These are phyloP conservation scores for Backusella mclennaniae DNA, from an alignment of 192 early-diverging fungal species.

Conservation along the genomic window DNA sequence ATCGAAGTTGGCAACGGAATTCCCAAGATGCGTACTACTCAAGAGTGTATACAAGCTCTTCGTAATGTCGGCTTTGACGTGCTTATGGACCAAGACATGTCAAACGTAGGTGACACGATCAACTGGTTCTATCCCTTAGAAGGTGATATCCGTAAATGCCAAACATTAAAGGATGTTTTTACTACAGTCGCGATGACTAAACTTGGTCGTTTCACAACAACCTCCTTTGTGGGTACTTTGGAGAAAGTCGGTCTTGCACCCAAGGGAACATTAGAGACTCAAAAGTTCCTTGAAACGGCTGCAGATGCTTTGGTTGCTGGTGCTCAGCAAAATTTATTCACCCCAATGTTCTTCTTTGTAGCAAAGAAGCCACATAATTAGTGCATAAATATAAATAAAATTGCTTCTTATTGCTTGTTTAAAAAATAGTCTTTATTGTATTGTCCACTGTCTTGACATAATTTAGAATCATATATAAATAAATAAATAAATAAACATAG, in stretches of 20 bases:
- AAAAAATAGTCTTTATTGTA: background rate
- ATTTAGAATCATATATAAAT: background rate
- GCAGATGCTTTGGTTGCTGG: slow-evolving; percentile 82
- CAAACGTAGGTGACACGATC: slow-evolving; percentile 62
- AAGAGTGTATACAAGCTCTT: slow-evolving; percentile 74
- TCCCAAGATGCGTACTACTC: slow-evolving; percentile 76
- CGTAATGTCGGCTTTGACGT: slow-evolving; percentile 86
- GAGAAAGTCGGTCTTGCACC: slow-evolving; percentile 85
- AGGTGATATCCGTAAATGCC: slow-evolving; percentile 52
- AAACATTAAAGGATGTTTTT: slow-evolving; percentile 49
- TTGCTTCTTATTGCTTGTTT: background rate
- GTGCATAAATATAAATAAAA: background rate
- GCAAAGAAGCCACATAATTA: slow-evolving; percentile 61
- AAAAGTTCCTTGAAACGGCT: slow-evolving; percentile 77
- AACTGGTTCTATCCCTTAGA: slow-evolving; percentile 86
- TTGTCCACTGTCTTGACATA: background rate
- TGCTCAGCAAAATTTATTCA: slow-evolving; percentile 82
- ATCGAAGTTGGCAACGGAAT: slow-evolving; percentile 92
- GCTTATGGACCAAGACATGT: slow-evolving; percentile 61
- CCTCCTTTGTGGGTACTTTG: slow-evolving; percentile 69
- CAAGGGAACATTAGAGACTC: slow-evolving; percentile 81
- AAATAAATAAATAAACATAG: background rate
- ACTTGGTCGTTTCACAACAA: slow-evolving; percentile 70
- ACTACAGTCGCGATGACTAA: slow-evolving; percentile 49
- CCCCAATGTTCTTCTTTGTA: slow-evolving; percentile 92